Evolutionary conservation across 371 early-diverging fungal genomes (phyloP).

Genomic region (Smittium mucronatum): DNA sequence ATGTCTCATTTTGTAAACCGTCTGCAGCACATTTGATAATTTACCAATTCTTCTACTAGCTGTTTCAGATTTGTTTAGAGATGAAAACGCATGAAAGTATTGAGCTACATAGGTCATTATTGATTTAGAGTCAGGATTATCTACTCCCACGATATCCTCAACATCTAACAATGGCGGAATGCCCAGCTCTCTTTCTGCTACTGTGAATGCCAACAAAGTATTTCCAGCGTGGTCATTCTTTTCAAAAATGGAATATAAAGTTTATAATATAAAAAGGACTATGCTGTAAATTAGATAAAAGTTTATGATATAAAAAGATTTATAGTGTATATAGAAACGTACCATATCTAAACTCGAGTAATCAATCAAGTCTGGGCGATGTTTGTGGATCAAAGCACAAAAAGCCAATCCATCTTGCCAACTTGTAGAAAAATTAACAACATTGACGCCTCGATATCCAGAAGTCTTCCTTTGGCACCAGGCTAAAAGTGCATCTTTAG

Average conservation of each 20-base stretch:
- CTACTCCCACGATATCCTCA: conserved; percentile 89
- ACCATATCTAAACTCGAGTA: conserved; percentile 64
- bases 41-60: conserved; percentile 86
- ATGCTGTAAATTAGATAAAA: not conserved
- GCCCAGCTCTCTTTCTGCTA: conserved; percentile 76
- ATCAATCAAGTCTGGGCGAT: conserved; percentile 90
- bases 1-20: conserved; percentile 77
- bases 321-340: not conserved
- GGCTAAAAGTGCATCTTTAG: conserved; percentile 78
- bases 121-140: conserved; percentile 92
- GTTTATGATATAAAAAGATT: conserved; percentile 11
- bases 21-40: conserved; percentile 73
- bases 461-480: conserved; percentile 96
- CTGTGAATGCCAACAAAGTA: conserved; percentile 86
- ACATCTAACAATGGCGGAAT: conserved; percentile 87
- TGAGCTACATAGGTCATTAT: conserved; percentile 98
- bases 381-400: conserved; percentile 92
- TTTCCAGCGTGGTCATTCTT: conserved; percentile 65
- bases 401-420: conserved; percentile 96
- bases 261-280: conserved; percentile 12
- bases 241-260: not conserved
- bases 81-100: conserved; percentile 95
- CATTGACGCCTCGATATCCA: conserved; percentile 67
- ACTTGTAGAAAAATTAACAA: conserved; percentile 70
- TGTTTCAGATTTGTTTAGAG: conserved; percentile 65